These are phyloP conservation scores for Abrus pulchellus DNA, from an alignment of 306 rosid genomes.

Conservation along the genomic window DNA sequence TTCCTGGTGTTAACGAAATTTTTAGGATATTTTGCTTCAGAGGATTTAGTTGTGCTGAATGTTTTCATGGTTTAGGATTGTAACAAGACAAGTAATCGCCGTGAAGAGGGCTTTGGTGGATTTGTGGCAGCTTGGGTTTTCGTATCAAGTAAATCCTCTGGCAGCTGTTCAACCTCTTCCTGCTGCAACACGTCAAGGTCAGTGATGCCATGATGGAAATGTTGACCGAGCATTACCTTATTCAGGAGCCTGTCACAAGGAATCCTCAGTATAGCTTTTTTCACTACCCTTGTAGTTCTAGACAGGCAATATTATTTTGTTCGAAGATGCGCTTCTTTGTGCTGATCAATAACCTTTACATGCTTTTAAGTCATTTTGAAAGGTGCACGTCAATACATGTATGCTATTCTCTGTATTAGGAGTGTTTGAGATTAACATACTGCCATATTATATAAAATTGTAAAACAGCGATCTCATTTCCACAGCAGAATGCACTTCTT, in stretches of 20 bases:
- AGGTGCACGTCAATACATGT: constrained; percentile 6
- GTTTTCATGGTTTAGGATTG: constrained; percentile 56
- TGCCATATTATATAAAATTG: not conserved
- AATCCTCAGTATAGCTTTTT: constrained; percentile 26
- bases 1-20: not conserved
- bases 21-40: not conserved
- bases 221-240: constrained; percentile 41
- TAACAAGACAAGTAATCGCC: constrained; percentile 55
- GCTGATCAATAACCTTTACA: constrained; percentile 21
- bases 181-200: constrained; percentile 51
- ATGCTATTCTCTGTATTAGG: constrained; percentile 24
- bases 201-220: constrained; percentile 47
- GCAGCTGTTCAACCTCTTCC: constrained; percentile 78
- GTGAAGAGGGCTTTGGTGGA: constrained; percentile 71
- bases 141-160: constrained; percentile 89
- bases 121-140: constrained; percentile 91
- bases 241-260: constrained; percentile 21
- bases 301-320: constrained; percentile 19
- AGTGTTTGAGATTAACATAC: constrained; percentile 6
- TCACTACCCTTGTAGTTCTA: constrained; percentile 4
- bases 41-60: constrained; percentile 25
- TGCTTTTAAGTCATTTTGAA: not conserved
- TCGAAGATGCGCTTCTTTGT: constrained; percentile 24
- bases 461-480: constrained; percentile 1
- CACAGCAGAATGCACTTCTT: constrained; percentile 19